Conservation (phyloP, 1,284 basidiomycete genomes). For the Leccinum idahoense region DNA sequence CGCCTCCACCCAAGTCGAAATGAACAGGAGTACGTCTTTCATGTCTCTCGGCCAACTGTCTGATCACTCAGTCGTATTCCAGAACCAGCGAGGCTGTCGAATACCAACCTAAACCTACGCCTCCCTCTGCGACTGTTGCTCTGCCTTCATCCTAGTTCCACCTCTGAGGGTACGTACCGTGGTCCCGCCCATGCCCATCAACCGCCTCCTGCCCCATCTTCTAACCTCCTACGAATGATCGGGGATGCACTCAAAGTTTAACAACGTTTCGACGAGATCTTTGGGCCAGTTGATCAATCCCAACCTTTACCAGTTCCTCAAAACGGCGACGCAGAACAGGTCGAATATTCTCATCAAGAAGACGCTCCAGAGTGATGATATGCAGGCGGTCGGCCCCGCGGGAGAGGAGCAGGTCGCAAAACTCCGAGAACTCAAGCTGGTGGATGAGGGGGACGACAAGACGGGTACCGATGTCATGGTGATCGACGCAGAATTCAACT, state of each 20-base stretch:
- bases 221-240: slow-evolving; percentile 74
- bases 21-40: slow-evolving; percentile 24
- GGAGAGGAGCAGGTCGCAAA: slow-evolving; percentile 80
- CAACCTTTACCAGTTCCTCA: slow-evolving; percentile 18
- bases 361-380: slow-evolving; percentile 65
- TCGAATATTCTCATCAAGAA: slow-evolving; percentile 68
- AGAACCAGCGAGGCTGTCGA: slow-evolving; percentile 12
- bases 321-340: slow-evolving; percentile 38
- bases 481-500: slow-evolving; percentile 32
- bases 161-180: slow-evolving; percentile 39
- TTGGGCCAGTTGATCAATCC: slow-evolving; percentile 42
- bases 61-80: background rate
- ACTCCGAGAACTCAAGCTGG: slow-evolving; percentile 74
- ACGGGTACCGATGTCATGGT: slow-evolving; percentile 40
- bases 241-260: slow-evolving; percentile 87
- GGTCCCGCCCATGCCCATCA: slow-evolving; percentile 40
- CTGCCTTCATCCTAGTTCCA: slow-evolving; percentile 30
- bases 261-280: slow-evolving; percentile 82
- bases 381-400: slow-evolving; percentile 89
- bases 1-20: slow-evolving; percentile 13
- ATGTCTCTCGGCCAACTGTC: background rate
- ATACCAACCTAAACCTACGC: slow-evolving; percentile 5
- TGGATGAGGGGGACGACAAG: slow-evolving; percentile 51
- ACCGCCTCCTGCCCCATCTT: slow-evolving; percentile 31
- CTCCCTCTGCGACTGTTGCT: slow-evolving; percentile 9